A percentile compares a stretch with the other conserved stretches of the same genome.
These are phyloP conservation scores for Aegle marmelos DNA, from an alignment of 345 rosid species.

Conservation along the genomic window DNA sequence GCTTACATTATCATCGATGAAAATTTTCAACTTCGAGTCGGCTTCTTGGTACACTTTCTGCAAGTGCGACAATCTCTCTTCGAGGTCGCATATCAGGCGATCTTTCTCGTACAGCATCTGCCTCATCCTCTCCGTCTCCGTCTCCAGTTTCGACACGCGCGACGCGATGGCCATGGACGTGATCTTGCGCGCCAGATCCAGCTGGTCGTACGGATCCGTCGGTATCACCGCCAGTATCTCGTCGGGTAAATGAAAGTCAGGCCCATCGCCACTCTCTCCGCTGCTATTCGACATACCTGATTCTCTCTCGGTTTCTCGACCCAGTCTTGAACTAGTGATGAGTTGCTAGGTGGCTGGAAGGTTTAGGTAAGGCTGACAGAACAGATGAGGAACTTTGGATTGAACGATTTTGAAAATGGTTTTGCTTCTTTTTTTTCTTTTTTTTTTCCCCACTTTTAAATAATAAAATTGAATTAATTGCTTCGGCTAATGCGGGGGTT, in stretches of 20 bases:
- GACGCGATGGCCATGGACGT: constrained; percentile 96
- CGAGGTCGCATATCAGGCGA: constrained; percentile 50
- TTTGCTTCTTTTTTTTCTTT: background rate
- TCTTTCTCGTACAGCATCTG: constrained; percentile 67
- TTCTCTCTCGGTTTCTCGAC: background rate
- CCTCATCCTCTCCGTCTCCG: constrained; percentile 50
- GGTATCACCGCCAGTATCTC: constrained; percentile 82
- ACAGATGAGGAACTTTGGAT: background rate
- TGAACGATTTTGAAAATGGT: background rate
- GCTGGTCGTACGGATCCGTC: constrained; percentile 82
- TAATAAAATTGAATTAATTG: background rate
- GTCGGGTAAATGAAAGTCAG: constrained; percentile 65
- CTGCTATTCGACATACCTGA: constrained; percentile 32
- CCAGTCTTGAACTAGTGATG: background rate
- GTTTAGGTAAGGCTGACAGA: background rate
- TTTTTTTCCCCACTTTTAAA: too few relatives aligned
- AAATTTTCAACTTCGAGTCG: constrained; percentile 52
- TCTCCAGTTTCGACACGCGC: constrained; percentile 79
- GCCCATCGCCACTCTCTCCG: constrained; percentile 30
- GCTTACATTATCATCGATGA: constrained; percentile 69
- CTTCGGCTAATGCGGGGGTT: background rate
- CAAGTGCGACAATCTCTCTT: constrained; percentile 44
- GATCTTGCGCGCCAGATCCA: constrained; percentile 96
- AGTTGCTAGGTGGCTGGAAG: too few relatives aligned
- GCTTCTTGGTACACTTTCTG: constrained; percentile 53